Evolutionary conservation across 1,139 yeast genomes (phyloP).

Genomic region (Sugiyamaella japonica): DNA sequence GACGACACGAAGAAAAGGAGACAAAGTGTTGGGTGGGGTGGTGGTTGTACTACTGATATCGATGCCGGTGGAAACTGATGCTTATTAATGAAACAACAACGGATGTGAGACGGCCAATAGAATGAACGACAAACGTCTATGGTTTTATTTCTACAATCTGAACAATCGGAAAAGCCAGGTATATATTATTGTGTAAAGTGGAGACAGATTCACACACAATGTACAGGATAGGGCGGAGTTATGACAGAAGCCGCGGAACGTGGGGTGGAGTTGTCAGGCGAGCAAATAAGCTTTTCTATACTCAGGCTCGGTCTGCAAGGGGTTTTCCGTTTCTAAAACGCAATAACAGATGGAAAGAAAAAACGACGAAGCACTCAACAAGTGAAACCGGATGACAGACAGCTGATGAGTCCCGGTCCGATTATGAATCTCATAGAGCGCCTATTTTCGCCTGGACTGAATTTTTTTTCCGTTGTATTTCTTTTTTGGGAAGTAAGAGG

Average conservation of each 20-base stretch:
- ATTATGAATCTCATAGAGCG: not conserved
- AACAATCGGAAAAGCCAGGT: not conserved
- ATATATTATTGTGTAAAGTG: not conserved
- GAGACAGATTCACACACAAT: not conserved
- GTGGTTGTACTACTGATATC: too few species aligned
- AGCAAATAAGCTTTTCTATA: not conserved
- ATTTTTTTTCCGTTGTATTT: too few species aligned
- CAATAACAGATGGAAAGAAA: too few species aligned
- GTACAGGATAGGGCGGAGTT: not conserved
- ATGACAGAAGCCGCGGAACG: constrained; percentile 7
- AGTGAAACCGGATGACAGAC: too few species aligned
- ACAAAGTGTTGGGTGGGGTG: not conserved
- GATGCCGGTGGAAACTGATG: too few species aligned
- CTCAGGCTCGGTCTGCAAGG: not conserved
- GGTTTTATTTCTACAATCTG: not conserved
- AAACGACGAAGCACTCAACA: too few species aligned
- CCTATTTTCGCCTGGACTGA: not conserved
- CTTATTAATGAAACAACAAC: too few species aligned
- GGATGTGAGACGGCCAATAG: not conserved
- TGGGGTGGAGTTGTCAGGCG: not conserved
- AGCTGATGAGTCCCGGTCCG: not conserved
- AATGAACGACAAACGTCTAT: not conserved
- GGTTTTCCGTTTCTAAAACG: not conserved
- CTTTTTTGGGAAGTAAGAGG: not conserved
- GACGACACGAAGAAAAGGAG: too few species aligned